phyloP scores from a whole-genome alignment of 305 asterid genomes.

The Ajuga reptans region DNA sequence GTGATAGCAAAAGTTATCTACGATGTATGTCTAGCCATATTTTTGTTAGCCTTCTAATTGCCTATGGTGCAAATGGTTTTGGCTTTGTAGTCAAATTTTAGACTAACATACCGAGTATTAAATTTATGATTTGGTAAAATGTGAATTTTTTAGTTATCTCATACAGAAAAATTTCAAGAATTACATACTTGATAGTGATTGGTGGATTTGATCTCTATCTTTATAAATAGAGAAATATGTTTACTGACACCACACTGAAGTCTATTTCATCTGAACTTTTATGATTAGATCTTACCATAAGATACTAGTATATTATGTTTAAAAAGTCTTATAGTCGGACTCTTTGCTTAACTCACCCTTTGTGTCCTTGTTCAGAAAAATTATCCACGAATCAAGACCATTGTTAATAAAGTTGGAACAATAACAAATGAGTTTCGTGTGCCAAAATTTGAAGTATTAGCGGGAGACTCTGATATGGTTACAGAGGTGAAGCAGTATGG shows the following conservation, averaged over 20 bases:
- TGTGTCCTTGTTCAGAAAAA: slow-evolving; percentile 52
- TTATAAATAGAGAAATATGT: neutral
- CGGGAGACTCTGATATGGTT: slow-evolving; percentile 74
- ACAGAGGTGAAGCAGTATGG: slow-evolving; percentile 86
- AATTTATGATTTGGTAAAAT: neutral
- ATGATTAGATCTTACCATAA: neutral
- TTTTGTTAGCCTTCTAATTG: neutral
- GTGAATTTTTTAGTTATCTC: neutral
- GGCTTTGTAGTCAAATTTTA: neutral
- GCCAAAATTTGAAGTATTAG: slow-evolving; percentile 84
- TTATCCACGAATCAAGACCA: slow-evolving; percentile 76
- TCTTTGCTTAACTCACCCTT: neutral
- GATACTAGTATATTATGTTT: neutral
- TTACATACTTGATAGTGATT: neutral
- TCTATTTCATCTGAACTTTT: neutral
- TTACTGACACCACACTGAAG: neutral
- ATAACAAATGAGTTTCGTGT: slow-evolving; percentile 85
- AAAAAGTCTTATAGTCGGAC: neutral
- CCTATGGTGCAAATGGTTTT: slow-evolving; percentile 3
- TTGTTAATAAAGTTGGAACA: slow-evolving; percentile 82
- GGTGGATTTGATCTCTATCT: neutral
- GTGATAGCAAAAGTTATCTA: slow-evolving; percentile 81
- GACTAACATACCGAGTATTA: neutral
- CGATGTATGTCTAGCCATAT: slow-evolving; percentile 49
- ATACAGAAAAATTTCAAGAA: neutral